These are phyloP conservation scores for Chlamydomonas sp. DNA, from an alignment of 139 green algal species.

Conservation along the genomic window DNA sequence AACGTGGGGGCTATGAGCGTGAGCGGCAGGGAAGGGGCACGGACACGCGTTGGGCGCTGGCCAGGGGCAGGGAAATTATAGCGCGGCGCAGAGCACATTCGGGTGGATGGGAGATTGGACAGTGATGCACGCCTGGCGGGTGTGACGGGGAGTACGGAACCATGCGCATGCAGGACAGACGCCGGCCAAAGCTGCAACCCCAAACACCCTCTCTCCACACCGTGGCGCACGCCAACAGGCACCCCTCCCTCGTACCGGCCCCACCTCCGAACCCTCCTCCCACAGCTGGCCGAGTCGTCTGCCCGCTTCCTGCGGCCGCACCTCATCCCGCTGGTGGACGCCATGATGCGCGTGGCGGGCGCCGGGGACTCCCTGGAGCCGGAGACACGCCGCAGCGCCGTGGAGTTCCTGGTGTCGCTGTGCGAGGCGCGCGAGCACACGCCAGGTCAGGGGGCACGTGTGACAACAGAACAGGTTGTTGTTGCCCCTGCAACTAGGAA, in stretches of 20 bases:
- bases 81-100: no score
- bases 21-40: no score
- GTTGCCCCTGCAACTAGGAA: no score
- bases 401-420: slow-evolving; percentile 96
- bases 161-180: no score
- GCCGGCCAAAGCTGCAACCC: not conserved
- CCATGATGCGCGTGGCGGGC: slow-evolving; percentile 84
- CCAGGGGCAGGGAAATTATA: no score
- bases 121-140: no score
- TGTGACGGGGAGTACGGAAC: no score
- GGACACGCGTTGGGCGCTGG: no score
- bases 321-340: slow-evolving; percentile 80
- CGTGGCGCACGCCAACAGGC: no score
- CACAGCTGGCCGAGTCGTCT: slow-evolving; percentile 80
- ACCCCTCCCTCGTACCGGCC: not conserved
- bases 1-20: no score
- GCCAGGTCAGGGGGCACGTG: slow-evolving; percentile 40
- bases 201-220: not conserved
- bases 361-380: slow-evolving; percentile 60
- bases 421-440: slow-evolving; percentile 90
- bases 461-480: not conserved
- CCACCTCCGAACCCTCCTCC: not conserved
- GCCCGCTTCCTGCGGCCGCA: slow-evolving; percentile 93
- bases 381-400: slow-evolving; percentile 80
- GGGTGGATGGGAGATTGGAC: no score